Conservation (phyloP, 2,329 filamentous ascomycete genomes). For the Diaporthe humulicola region DNA sequence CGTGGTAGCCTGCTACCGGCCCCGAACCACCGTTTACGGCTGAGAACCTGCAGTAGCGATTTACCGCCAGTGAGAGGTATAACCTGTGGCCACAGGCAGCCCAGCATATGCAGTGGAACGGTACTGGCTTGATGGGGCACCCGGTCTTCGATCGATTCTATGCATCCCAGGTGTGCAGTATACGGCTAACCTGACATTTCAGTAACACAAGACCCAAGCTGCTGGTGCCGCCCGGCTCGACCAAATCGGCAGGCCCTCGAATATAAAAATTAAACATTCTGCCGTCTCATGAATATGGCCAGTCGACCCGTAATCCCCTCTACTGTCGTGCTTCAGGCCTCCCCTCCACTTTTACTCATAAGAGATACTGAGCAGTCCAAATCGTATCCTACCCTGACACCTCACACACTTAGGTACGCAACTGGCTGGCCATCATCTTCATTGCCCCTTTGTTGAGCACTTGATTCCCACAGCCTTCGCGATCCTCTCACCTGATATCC, state of each 20-base stretch:
- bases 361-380: too few relatives aligned
- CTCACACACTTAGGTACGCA: too few relatives aligned
- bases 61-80: constrained; percentile 52
- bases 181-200: constrained; percentile 48
- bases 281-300: too few relatives aligned
- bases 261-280: too few relatives aligned
- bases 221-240: constrained; percentile 59
- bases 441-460: too few relatives aligned
- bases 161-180: constrained; percentile 55
- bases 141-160: constrained; percentile 57
- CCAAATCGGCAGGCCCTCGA: constrained; percentile 56
- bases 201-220: constrained; percentile 53
- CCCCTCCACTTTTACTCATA: too few relatives aligned
- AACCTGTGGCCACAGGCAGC: constrained; percentile 55
- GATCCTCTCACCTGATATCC: too few relatives aligned
- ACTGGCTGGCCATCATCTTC: too few relatives aligned
- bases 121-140: constrained; percentile 54
- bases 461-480: too few relatives aligned
- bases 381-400: too few relatives aligned
- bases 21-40: constrained; percentile 47
- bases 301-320: too few relatives aligned
- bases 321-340: too few relatives aligned
- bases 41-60: constrained; percentile 52
- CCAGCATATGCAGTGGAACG: constrained; percentile 57
- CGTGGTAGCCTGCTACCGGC: constrained; percentile 53